Conservation (phyloP, 768 basidiomycete genomes). For the Collybiopsis confluens region DNA sequence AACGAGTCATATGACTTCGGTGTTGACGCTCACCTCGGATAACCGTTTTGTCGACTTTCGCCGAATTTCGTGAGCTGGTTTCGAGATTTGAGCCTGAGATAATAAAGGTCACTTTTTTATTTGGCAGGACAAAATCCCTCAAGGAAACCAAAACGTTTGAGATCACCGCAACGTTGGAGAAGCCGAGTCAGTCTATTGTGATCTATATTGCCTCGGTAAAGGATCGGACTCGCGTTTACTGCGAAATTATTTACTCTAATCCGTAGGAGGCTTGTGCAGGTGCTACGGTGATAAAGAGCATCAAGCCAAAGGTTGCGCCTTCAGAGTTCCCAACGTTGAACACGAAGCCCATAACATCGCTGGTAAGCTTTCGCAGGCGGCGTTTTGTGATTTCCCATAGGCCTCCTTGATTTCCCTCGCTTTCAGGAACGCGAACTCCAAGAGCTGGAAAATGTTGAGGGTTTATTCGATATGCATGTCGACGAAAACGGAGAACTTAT, state of each 20-base stretch:
- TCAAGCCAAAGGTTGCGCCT: constrained; percentile 53
- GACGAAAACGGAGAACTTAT: constrained; percentile 31
- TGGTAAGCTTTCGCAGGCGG: constrained; percentile 49
- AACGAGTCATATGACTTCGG: constrained; percentile 57
- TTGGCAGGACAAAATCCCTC: constrained; percentile 62
- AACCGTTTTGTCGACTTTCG: constrained; percentile 74
- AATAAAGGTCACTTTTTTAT: neutral
- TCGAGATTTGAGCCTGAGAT: neutral
- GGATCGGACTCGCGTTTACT: too few species aligned
- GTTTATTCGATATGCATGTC: constrained; percentile 60
- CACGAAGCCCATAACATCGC: constrained; percentile 63
- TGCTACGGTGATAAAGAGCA: constrained; percentile 43
- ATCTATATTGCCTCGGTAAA: constrained; percentile 63
- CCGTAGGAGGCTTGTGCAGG: constrained; percentile 74
- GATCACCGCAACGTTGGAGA: constrained; percentile 56
- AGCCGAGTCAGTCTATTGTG: constrained; percentile 68
- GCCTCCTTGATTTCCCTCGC: neutral
- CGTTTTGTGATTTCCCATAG: too few species aligned
- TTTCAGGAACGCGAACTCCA: constrained; percentile 60
- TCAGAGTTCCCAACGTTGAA: constrained; percentile 61
- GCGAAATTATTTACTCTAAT: too few species aligned
- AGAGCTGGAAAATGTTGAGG: constrained; percentile 63
- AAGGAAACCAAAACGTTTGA: constrained; percentile 55
- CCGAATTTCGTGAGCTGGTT: constrained; percentile 57
- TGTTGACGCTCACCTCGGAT: constrained; percentile 77